A percentile compares a stretch with the other conserved stretches of the same genome.
Conservation (phyloP, 371 early-diverging fungal species). For the Actinomortierella ambigua region DNA sequence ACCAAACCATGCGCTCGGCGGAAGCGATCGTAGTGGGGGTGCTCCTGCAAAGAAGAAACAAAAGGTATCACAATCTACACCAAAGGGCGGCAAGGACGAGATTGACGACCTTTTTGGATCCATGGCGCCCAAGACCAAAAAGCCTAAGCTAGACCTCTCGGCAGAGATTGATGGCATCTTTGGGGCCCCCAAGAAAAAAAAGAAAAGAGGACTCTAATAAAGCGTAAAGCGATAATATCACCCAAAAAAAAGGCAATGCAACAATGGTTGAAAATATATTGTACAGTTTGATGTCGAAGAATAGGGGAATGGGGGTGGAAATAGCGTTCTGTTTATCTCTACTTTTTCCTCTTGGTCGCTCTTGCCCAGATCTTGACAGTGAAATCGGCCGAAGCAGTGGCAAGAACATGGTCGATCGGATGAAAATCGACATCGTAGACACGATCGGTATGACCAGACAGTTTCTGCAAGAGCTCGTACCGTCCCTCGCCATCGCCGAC, state of each 20-base stretch:
- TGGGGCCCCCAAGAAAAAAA: slow-evolving; percentile 29
- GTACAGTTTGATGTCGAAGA: too few species aligned
- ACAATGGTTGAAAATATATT: too few species aligned
- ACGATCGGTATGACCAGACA: slow-evolving; percentile 87
- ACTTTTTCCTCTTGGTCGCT: slow-evolving; percentile 46
- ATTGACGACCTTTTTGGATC: slow-evolving; percentile 13
- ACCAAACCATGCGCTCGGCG: neutral
- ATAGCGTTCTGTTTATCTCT: neutral
- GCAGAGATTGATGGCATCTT: slow-evolving; percentile 38
- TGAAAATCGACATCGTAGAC: slow-evolving; percentile 88
- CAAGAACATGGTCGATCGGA: slow-evolving; percentile 80
- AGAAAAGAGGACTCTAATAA: neutral
- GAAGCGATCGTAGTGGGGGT: neutral
- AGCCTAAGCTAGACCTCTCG: neutral
- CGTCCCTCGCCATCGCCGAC: slow-evolving; percentile 67
- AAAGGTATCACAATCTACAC: slow-evolving; percentile 18
- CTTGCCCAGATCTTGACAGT: slow-evolving; percentile 84
- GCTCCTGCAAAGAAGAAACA: slow-evolving; percentile 11
- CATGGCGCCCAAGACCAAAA: neutral
- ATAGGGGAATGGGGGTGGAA: too few species aligned
- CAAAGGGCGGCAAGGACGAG: slow-evolving; percentile 8
- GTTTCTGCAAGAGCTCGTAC: slow-evolving; percentile 74
- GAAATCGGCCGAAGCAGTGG: slow-evolving; percentile 84
- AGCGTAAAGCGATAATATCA: too few species aligned
- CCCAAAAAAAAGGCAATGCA: too few species aligned